These are phyloP conservation scores for Microcyclospora pomicola DNA, from an alignment of 2,329 filamentous ascomycete genomes.

Conservation along the genomic window DNA sequence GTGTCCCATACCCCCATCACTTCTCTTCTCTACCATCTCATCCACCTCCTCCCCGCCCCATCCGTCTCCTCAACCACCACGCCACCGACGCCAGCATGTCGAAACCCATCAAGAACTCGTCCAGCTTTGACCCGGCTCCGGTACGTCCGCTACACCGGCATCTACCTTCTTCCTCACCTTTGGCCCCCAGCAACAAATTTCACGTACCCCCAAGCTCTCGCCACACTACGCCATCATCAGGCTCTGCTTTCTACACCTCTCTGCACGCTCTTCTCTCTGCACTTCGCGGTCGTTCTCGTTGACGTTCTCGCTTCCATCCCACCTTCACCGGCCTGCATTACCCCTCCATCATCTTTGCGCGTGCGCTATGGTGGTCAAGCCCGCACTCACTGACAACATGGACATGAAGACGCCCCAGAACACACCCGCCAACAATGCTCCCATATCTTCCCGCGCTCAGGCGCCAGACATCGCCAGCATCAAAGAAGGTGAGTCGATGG, in stretches of 20 bases:
- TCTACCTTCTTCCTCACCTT: too few relatives aligned
- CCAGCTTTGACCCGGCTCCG: neutral
- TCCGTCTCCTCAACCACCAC: neutral
- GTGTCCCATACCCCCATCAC: too few relatives aligned
- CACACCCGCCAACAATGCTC: constrained; percentile 87
- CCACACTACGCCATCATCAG: neutral
- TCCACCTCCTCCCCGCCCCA: too few relatives aligned
- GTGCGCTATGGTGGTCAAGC: neutral
- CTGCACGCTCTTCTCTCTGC: neutral
- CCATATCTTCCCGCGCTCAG: constrained; percentile 93
- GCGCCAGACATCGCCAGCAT: constrained; percentile 89
- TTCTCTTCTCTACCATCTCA: too few relatives aligned
- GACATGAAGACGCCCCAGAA: constrained; percentile 82
- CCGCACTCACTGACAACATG: constrained; percentile 16
- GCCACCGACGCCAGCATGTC: constrained; percentile 5
- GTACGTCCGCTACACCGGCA: neutral
- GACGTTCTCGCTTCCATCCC: neutral
- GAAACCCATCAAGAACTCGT: constrained; percentile 7
- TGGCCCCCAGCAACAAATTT: too few relatives aligned
- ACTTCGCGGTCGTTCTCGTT: neutral
- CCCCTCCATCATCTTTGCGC: too few relatives aligned
- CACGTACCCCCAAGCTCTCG: neutral
- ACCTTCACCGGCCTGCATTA: neutral
- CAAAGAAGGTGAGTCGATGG: constrained; percentile 67
- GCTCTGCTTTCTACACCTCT: neutral